A percentile compares a stretch with the other conserved stretches of the same genome.
Evolutionary conservation across 179 eudicot genomes (phyloP).

Genomic region (Corrigiola litoralis): DNA sequence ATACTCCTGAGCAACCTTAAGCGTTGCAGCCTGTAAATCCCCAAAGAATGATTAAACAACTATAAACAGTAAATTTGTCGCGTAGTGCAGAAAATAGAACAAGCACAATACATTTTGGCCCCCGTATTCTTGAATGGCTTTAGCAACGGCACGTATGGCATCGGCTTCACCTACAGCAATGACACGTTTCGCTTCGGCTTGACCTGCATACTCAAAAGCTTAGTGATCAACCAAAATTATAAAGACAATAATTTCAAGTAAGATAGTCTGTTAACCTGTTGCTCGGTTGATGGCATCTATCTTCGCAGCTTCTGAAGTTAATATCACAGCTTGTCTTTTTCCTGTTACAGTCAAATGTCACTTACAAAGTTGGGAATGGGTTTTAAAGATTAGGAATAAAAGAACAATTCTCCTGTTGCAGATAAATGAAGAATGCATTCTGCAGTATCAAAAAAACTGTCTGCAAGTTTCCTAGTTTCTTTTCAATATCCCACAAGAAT

Average conservation of each 20-base stretch:
- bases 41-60: not conserved
- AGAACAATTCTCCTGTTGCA: no score
- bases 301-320: conserved; percentile 85
- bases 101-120: conserved; percentile 30
- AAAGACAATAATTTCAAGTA: not conserved
- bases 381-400: not conserved
- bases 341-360: conserved; percentile 36
- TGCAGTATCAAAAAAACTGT: not conserved
- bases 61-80: no score
- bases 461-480: not conserved
- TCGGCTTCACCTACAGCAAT: conserved; percentile 70
- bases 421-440: no score
- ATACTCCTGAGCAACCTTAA: conserved; percentile 85
- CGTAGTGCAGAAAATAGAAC: not conserved
- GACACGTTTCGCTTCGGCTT: conserved; percentile 61
- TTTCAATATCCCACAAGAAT: not conserved
- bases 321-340: conserved; percentile 66
- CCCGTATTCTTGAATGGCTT: conserved; percentile 17
- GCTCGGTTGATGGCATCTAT: conserved; percentile 74
- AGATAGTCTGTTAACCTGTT: conserved; percentile 37
- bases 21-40: conserved; percentile 72
- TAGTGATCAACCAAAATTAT: not conserved
- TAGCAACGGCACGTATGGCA: conserved; percentile 39
- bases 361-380: not conserved
- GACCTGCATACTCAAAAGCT: conserved; percentile 51